phyloP scores from a whole-genome alignment of 768 basidiomycete genomes.

The Inosperma sp. region DNA sequence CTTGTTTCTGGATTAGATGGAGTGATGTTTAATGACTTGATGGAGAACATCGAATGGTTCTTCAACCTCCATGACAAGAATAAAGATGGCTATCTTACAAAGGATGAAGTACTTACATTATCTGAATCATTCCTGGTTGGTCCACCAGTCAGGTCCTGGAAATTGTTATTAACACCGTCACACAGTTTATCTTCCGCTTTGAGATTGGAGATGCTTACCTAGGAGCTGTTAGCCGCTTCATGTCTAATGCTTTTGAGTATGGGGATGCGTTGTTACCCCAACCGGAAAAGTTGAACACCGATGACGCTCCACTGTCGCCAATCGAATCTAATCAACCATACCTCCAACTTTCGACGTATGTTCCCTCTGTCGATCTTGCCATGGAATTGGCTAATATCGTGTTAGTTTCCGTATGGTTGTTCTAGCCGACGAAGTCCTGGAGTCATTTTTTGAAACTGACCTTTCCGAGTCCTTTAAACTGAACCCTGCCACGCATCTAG shows the following conservation, averaged over 20 bases:
- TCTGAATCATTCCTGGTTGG: slow-evolving; percentile 90
- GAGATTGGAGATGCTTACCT: slow-evolving; percentile 96
- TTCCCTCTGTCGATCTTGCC: neutral
- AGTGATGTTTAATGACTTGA: slow-evolving; percentile 93
- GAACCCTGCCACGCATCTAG: slow-evolving; percentile 63
- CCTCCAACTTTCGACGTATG: slow-evolving; percentile 84
- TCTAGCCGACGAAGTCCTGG: slow-evolving; percentile 91
- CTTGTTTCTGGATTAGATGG: slow-evolving; percentile 84
- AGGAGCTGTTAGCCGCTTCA: slow-evolving; percentile 93
- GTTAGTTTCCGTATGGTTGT: slow-evolving; percentile 96
- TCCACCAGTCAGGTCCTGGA: neutral
- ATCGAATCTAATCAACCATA: slow-evolving; percentile 83
- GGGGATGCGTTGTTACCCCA: slow-evolving; percentile 85
- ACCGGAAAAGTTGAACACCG: slow-evolving; percentile 29
- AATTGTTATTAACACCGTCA: slow-evolving; percentile 5
- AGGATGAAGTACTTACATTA: slow-evolving; percentile 92
- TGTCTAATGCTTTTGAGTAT: slow-evolving; percentile 98
- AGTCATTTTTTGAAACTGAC: slow-evolving; percentile 95
- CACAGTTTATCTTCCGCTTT: slow-evolving; percentile 98
- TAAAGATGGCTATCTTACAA: slow-evolving; percentile 91
- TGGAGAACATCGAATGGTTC: slow-evolving; percentile 99
- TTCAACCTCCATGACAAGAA: slow-evolving; percentile 95
- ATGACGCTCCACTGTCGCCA: slow-evolving; percentile 31
- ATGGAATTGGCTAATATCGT: slow-evolving; percentile 7
- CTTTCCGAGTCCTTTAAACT: slow-evolving; percentile 84